These are phyloP conservation scores for Fusarium pseudocircinatum DNA, from an alignment of 2,329 filamentous ascomycete species.

Conservation along the genomic window DNA sequence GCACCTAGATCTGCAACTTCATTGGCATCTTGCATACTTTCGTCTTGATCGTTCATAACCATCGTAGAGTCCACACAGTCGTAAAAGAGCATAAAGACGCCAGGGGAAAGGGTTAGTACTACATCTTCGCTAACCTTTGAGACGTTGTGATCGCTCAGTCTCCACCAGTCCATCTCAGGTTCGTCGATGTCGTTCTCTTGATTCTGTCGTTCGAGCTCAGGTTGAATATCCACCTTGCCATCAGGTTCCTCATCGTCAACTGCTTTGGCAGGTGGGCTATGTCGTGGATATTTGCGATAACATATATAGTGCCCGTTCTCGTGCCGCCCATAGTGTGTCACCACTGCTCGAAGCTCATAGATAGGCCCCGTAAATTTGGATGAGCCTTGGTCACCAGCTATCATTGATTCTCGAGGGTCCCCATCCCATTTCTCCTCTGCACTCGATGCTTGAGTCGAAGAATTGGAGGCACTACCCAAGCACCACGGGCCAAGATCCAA, in stretches of 20 bases:
- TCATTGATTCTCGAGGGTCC: slow-evolving; percentile 77
- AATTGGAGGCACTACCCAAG: slow-evolving; percentile 65
- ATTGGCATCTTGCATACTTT: slow-evolving; percentile 34
- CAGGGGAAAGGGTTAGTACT: slow-evolving; percentile 75
- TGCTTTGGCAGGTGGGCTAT: slow-evolving; percentile 14
- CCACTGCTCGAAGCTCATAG: slow-evolving; percentile 83
- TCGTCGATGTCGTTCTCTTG: slow-evolving; percentile 34
- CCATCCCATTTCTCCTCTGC: slow-evolving; percentile 74
- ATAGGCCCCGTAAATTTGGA: slow-evolving; percentile 66
- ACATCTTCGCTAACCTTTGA: slow-evolving; percentile 75
- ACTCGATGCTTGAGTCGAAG: not conserved
- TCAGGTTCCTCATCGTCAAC: slow-evolving; percentile 27
- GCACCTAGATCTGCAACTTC: slow-evolving; percentile 24
- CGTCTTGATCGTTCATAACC: slow-evolving; percentile 52
- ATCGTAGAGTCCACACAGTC: slow-evolving; percentile 72
- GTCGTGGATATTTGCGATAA: slow-evolving; percentile 75
- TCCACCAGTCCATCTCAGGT: slow-evolving; percentile 77
- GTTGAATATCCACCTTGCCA: slow-evolving; percentile 2
- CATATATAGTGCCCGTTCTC: slow-evolving; percentile 97
- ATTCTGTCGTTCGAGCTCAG: slow-evolving; percentile 2
- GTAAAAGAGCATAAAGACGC: slow-evolving; percentile 98
- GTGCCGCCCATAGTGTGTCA: slow-evolving; percentile 90
- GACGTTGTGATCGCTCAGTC: slow-evolving; percentile 89
- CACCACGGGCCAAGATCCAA: slow-evolving; percentile 89
- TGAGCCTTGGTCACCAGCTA: slow-evolving; percentile 63